These are phyloP conservation scores for Hamigera avellanea DNA, from an alignment of 495 filamentous ascomycete species.

Conservation along the genomic window DNA sequence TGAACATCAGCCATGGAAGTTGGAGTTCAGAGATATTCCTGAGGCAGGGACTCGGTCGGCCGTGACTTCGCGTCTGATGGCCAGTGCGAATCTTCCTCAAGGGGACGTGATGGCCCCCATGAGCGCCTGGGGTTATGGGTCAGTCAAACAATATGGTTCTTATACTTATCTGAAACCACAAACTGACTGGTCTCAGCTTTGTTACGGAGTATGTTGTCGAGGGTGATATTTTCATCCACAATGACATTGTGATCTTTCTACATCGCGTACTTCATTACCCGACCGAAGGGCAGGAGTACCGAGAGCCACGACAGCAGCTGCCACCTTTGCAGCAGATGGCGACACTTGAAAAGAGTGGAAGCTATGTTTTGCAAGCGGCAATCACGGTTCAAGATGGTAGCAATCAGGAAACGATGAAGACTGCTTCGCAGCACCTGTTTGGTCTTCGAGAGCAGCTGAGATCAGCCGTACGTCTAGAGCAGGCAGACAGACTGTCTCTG, in stretches of 20 bases:
- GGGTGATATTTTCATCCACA: constrained; percentile 36
- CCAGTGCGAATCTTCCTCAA: constrained; percentile 28
- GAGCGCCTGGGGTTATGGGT: constrained; percentile 43
- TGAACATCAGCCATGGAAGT: constrained; percentile 31
- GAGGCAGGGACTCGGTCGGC: constrained; percentile 36
- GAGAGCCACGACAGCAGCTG: constrained; percentile 18
- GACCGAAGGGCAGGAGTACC: constrained; percentile 11
- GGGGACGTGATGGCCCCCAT: constrained; percentile 35
- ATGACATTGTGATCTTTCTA: constrained; percentile 36
- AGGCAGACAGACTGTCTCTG: constrained; percentile 50
- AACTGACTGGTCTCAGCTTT: constrained; percentile 22
- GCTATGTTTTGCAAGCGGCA: constrained; percentile 39
- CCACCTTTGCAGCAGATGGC: constrained; percentile 23
- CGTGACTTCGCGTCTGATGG: constrained; percentile 36
- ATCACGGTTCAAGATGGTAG: constrained; percentile 38
- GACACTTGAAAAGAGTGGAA: constrained; percentile 33
- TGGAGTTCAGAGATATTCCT: constrained; percentile 44
- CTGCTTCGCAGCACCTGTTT: constrained; percentile 46
- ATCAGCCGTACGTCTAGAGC: constrained; percentile 51
- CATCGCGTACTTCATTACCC: constrained; percentile 35
- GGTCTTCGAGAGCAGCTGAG: constrained; percentile 49
- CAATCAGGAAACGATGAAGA: constrained; percentile 42
- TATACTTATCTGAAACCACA: constrained; percentile 5
- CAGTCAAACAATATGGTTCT: no score
- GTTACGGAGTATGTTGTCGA: constrained; percentile 36